Conservation (phyloP, 306 rosid species). For the Glycyrrhiza uralensis region DNA sequence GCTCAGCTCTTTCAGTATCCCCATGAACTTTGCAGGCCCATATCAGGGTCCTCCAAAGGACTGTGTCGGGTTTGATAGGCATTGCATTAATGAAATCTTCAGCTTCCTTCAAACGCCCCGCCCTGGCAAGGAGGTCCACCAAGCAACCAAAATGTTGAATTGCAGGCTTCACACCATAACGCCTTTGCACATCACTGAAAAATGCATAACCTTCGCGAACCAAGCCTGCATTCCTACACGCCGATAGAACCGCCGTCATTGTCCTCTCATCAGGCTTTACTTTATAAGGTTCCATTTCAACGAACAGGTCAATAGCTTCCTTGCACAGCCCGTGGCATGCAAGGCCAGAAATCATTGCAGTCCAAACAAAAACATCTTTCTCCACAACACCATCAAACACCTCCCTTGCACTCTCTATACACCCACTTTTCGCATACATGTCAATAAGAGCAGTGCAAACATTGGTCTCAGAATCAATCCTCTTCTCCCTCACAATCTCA, state of each 20-base stretch:
- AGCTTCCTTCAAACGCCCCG: conserved; percentile 49
- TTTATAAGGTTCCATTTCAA: conserved; percentile 30
- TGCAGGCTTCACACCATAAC: conserved; percentile 39
- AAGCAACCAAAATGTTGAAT: conserved; percentile 56
- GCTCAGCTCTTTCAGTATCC: conserved; percentile 36
- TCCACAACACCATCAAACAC: conserved; percentile 33
- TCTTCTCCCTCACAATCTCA: conserved; percentile 25
- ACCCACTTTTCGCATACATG: conserved; percentile 58
- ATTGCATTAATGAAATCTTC: conserved; percentile 41
- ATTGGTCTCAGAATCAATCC: conserved; percentile 5
- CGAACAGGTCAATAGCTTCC: conserved; percentile 47
- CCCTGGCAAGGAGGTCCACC: conserved; percentile 57
- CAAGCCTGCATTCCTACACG: conserved; percentile 47
- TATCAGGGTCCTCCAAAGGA: conserved; percentile 54
- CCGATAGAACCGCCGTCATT: conserved; percentile 45
- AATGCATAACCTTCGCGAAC: conserved; percentile 32
- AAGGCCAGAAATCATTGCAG: conserved; percentile 49
- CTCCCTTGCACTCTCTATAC: conserved; percentile 39
- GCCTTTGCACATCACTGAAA: conserved; percentile 26
- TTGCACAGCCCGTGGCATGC: conserved; percentile 55
- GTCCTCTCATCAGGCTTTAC: conserved; percentile 49
- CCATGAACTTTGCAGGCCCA: conserved; percentile 49
- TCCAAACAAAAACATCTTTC: conserved; percentile 52
- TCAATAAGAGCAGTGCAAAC: conserved; percentile 50
- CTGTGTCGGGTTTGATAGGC: conserved; percentile 51